Evolutionary conservation across 2,329 filamentous ascomycete genomes (phyloP), one percentile per base, ranked within the genome.

Genomic region (Monosporascus sp.): DNA sequence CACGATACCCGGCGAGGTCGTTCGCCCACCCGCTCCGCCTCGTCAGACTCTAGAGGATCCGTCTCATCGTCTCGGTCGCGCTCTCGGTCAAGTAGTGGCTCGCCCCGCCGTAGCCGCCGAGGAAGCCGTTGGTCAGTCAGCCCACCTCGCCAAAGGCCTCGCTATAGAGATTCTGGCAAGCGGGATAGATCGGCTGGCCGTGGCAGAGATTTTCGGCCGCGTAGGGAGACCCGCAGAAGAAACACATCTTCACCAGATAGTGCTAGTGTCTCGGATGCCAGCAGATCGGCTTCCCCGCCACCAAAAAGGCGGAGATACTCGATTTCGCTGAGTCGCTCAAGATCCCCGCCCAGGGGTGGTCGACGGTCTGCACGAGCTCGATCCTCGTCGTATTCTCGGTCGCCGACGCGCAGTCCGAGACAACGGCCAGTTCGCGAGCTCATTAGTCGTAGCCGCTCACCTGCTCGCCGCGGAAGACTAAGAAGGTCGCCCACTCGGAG

Each of bases 251-350:
- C 67, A 2, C 55, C 57, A 20, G 58, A 51, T 20, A 65, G 60
- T 48, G 58, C 46, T 47, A 65, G 63, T 24, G 59, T 51, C 20
- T 66, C 66, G 31, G 60, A 62, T 47, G 58, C 55, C 50, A 63
- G 62, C 52, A 60, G 62, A 54, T 65, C 64, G 28, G 67, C 60
- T 48, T 77, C 78, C 7, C 78, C 75, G 6, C 65, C 70, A 5
- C 69, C 72, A 2, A 83, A 83, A 59, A 73, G 78, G 47, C 74
- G 79, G 37, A 74, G 78, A 52, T 76, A 78, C 52, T 78, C 78
- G 4, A 66, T 69, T 15, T 79, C 77, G 5, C 70, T 71, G 37
- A 80, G 77, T 57, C 72, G 75, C 20, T 80, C 79, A 43, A 63
- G 63, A 50, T 55, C 72, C 60, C 54, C 70, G 58, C 54, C 72